These are phyloP conservation scores for Corchorus capsularis DNA, from an alignment of 345 rosid genomes.

Conservation along the genomic window DNA sequence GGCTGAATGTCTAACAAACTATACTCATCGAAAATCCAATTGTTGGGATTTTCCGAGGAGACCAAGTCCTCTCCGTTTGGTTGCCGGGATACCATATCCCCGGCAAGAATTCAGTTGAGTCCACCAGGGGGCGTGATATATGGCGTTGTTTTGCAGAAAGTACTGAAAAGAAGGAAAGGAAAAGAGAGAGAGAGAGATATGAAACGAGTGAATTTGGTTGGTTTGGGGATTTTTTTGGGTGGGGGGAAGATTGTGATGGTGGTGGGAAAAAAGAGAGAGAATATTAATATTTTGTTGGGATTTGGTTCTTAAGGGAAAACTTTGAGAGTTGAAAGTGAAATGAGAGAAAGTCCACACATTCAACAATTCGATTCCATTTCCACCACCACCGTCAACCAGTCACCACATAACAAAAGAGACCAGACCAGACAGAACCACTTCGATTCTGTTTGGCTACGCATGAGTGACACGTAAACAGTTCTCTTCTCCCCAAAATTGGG, in stretches of 20 bases:
- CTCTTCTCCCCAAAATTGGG: not conserved
- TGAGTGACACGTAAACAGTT: not conserved
- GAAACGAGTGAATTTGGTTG: constrained; percentile 25
- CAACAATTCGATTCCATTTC: constrained; percentile 11
- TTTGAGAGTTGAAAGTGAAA: constrained; percentile 6
- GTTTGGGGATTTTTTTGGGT: constrained; percentile 14
- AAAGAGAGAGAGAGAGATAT: constrained; percentile 20
- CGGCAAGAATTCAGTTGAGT: constrained; percentile 16
- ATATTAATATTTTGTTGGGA: not conserved
- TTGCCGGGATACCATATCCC: constrained; percentile 9
- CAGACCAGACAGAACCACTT: not conserved
- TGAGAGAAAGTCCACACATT: constrained; percentile 10
- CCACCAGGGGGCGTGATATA: not conserved
- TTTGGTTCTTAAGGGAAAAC: not conserved
- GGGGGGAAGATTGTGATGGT: constrained; percentile 19
- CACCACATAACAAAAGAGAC: not conserved
- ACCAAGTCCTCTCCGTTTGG: constrained; percentile 26
- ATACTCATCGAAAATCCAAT: constrained; percentile 43
- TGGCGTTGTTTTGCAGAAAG: not conserved
- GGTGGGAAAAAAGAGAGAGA: not conserved
- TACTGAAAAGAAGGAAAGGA: not conserved
- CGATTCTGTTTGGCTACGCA: not conserved
- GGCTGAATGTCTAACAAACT: constrained; percentile 37
- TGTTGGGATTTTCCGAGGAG: constrained; percentile 34
- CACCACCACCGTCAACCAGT: constrained; percentile 19